Evolutionary conservation across 2,329 filamentous ascomycete genomes (phyloP), one percentile per base, ranked within the genome.

Genomic region (Clonostachys sp.): DNA sequence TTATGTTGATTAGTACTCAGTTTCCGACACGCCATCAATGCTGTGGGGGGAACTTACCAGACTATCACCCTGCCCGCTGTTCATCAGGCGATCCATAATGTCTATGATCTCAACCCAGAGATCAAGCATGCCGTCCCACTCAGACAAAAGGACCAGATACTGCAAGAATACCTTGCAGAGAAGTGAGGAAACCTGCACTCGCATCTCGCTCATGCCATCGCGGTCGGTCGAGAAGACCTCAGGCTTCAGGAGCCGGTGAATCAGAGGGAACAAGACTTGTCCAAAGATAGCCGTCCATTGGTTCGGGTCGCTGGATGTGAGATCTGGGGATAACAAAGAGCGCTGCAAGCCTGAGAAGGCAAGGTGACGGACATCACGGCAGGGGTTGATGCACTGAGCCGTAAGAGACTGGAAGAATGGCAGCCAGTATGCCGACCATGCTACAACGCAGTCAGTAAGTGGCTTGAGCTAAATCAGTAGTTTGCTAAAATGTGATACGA

Each of bases 361-460:
- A 59, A 95, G 81, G 58, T 95, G 88, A 4, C 94, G 84, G 50
- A 99, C 89, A 57, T 96, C 91, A 47, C 92, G 87, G 61, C 91
- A 96, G 1, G 91, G 91, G 62, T 97, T 99, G 46, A 89, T 89
- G 67, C 91, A 96, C 68, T 99, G 94, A 5, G 83, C 83, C 4
- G 88, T 94, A 16, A 99, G 72, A 6, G 90, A 88, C 56, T 90
- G 83, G 67, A 99, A 94, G 24, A 99, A 91, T 2, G 92, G 94
- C 13, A 91, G 85, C 94, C 94, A 99, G 65, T 99, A 99, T 9
- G 94, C 90, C 45, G 90, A 91, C 94, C 94, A 99, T 13, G 94
- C 94, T 88, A 53, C n/a, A 42, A 6, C 18, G 34, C 39, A 12
- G 46, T 62, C 36, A 59, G 44, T 34, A 40, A 44, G 17, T n/a